These are phyloP conservation scores for Cylindrotheca closterium DNA, from an alignment of 108 stramenopile genomes.

Conservation along the genomic window DNA sequence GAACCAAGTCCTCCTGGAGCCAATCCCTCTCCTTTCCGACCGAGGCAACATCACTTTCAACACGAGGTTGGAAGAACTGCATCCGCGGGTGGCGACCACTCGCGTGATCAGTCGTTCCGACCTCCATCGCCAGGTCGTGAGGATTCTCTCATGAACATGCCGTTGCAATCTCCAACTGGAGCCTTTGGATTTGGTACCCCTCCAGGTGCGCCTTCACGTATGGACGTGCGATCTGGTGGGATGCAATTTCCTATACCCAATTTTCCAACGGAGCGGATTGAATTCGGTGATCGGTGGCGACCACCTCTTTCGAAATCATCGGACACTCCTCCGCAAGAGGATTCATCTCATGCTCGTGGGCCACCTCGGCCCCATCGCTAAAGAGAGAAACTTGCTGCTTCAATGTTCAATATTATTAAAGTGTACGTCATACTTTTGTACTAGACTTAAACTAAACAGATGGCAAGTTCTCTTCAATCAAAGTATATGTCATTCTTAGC, in stretches of 20 bases:
- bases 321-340: constrained; percentile 4
- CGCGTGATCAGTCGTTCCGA: constrained; percentile 7
- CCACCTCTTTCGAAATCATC: constrained; percentile 25
- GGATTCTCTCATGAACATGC: constrained; percentile 32
- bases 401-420: neutral
- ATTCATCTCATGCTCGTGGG: constrained; percentile 2
- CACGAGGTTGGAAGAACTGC: constrained; percentile 36
- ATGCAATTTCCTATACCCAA: constrained; percentile 33
- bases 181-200: constrained; percentile 21
- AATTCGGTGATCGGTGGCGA: constrained; percentile 28
- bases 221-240: constrained; percentile 10
- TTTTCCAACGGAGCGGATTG: constrained; percentile 16
- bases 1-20: neutral
- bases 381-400: neutral
- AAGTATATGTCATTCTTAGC: too few relatives aligned
- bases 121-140: constrained; percentile 28
- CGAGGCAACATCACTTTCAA: constrained; percentile 14
- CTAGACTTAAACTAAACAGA: neutral
- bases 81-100: constrained; percentile 21
- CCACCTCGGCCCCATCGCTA: constrained; percentile 6
- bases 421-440: neutral
- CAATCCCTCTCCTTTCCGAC: constrained; percentile 28
- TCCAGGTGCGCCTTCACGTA: constrained; percentile 17
- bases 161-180: constrained; percentile 30
- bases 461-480: neutral